Percentiles rank a stretch among this genome's conserved stretches.
These are phyloP conservation scores for Trichoderma pleuroti DNA, from an alignment of 2,329 filamentous ascomycete species.

Conservation along the genomic window DNA sequence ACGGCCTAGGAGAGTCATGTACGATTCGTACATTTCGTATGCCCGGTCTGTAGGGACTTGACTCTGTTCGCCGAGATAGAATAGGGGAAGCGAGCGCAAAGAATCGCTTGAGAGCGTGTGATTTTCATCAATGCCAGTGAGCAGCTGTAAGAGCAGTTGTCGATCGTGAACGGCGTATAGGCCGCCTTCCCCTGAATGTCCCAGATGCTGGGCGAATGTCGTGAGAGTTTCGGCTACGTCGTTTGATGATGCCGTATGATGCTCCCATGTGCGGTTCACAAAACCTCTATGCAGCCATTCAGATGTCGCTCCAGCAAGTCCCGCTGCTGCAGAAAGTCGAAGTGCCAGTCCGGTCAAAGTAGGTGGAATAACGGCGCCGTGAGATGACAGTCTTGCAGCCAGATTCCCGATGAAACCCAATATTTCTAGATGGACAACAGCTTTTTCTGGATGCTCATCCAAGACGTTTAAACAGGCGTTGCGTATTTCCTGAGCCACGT, in stretches of 20 bases:
- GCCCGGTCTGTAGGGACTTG: background rate
- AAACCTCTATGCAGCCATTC: conserved; percentile 28
- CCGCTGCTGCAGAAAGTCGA: conserved; percentile 30
- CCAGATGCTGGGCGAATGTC: conserved; percentile 17
- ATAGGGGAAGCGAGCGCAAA: conserved; percentile 26
- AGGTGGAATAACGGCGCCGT: conserved; percentile 25
- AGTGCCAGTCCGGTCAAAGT: conserved; percentile 32
- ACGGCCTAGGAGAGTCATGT: conserved; percentile 30
- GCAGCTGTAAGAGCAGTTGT: conserved; percentile 28
- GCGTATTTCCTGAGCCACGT: conserved; percentile 26
- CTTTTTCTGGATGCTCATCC: conserved; percentile 1
- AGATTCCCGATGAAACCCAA: conserved; percentile 43
- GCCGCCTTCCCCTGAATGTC: background rate
- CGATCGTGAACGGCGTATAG: conserved; percentile 19
- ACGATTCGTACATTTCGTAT: conserved; percentile 26
- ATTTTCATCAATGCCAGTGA: conserved; percentile 30
- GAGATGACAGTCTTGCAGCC: conserved; percentile 31
- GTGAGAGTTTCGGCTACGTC: conserved; percentile 27
- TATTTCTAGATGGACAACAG: conserved; percentile 20
- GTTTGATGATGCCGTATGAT: conserved; percentile 9
- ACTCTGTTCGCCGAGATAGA: conserved; percentile 16
- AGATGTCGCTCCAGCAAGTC: conserved; percentile 24
- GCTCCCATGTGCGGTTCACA: conserved; percentile 20
- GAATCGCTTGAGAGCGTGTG: conserved; percentile 23
- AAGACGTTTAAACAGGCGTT: conserved; percentile 26